Evolutionary conservation across 768 basidiomycete genomes (phyloP).

Genomic region (Fibroporia radiculosa): DNA sequence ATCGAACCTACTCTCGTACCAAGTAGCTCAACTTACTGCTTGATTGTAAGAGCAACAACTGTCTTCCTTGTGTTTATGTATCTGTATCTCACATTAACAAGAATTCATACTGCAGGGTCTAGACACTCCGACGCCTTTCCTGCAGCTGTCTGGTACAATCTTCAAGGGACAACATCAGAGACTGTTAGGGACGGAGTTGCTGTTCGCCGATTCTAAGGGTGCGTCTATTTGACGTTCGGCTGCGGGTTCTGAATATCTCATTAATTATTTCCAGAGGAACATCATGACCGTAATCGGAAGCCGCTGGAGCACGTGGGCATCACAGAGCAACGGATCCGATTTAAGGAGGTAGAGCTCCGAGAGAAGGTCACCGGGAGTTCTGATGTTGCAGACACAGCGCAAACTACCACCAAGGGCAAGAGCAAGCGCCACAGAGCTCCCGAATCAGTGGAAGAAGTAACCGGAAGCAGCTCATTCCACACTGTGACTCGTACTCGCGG

Average conservation of each 20-base stretch:
- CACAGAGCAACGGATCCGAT: conserved; percentile 63
- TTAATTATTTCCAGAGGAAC: conserved; percentile 24
- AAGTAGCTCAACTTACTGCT: conserved; percentile 57
- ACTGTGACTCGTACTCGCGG: conserved; percentile 1
- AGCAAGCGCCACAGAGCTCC: conserved; percentile 5
- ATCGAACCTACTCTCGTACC: conserved; percentile 72
- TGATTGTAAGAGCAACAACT: conserved; percentile 50
- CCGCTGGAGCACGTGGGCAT: conserved; percentile 49
- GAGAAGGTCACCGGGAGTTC: conserved; percentile 23
- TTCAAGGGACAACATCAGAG: conserved; percentile 62
- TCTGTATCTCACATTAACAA: background rate
- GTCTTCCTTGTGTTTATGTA: background rate
- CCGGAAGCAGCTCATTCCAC: conserved; percentile 3
- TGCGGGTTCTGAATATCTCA: conserved; percentile 3
- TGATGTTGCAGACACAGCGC: background rate
- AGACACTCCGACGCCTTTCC: conserved; percentile 68
- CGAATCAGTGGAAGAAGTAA: conserved; percentile 7
- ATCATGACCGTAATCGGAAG: conserved; percentile 40
- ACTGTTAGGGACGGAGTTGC: conserved; percentile 66
- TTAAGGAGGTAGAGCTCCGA: conserved; percentile 59
- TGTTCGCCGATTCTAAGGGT: conserved; percentile 70
- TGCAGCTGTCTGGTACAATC: conserved; percentile 71
- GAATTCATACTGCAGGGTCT: conserved; percentile 38
- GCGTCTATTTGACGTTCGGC: conserved; percentile 1
- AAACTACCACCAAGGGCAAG: background rate